Percentiles rank a stretch among this genome's conserved stretches.
Evolutionary conservation across 2,329 filamentous ascomycete genomes (phyloP).

Genomic region (Aureobasidium sp.): DNA sequence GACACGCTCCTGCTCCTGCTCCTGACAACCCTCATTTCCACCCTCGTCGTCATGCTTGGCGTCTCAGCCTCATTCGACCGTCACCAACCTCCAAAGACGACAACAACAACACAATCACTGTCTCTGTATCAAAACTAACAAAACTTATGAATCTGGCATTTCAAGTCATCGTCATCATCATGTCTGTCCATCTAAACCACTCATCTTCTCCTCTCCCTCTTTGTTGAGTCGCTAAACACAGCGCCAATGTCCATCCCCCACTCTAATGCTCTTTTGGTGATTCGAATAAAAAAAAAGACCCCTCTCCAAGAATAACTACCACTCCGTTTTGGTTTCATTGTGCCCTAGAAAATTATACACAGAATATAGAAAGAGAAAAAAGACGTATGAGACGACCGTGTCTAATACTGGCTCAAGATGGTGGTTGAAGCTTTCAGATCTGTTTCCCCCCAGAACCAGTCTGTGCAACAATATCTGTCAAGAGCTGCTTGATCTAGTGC

Average conservation of each 20-base stretch:
- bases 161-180: constrained; percentile 12
- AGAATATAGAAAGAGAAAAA: constrained; percentile 10
- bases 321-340: not conserved
- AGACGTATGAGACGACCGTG: not conserved
- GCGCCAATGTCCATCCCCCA: not conserved
- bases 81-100: too few species aligned
- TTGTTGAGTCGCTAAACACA: not conserved
- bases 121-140: not conserved
- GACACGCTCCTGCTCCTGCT: not conserved
- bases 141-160: constrained; percentile 13
- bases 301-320: not conserved
- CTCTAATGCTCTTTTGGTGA: constrained; percentile 12
- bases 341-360: constrained; percentile 10
- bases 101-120: too few species aligned
- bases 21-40: not conserved
- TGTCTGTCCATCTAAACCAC: constrained; percentile 9
- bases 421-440: constrained; percentile 1
- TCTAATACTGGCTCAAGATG: not conserved
- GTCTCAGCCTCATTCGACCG: constrained; percentile 5
- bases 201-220: constrained; percentile 2
- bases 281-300: not conserved
- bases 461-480: not conserved
- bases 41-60: constrained; percentile 7
- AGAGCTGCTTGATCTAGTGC: not conserved
- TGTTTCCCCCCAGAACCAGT: constrained; percentile 7